A percentile compares a stretch with the other conserved stretches of the same genome.
These are phyloP conservation scores for Phytophthora brassicae DNA, from an alignment of 352 stramenopile genomes.

Conservation along the genomic window DNA sequence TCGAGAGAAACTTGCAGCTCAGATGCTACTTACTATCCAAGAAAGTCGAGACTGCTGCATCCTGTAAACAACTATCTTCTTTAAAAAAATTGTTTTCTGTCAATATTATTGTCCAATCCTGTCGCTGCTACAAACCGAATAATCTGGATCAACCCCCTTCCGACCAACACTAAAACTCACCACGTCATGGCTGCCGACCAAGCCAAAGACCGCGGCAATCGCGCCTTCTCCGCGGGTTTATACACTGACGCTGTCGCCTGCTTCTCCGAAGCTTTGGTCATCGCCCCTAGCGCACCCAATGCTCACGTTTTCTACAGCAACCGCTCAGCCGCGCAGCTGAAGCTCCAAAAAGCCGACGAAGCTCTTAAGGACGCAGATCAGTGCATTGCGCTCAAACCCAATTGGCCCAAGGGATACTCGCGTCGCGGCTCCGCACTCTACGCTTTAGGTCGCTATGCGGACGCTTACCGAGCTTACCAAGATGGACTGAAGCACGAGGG, in stretches of 20 bases:
- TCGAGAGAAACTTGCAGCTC: constrained; percentile 7
- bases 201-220: constrained; percentile 88
- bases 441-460: constrained; percentile 57
- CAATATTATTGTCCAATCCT: background rate
- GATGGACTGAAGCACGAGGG: constrained; percentile 67
- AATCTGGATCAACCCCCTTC: constrained; percentile 7
- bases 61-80: constrained; percentile 7
- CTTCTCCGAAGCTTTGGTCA: constrained; percentile 81
- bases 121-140: background rate
- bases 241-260: constrained; percentile 64
- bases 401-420: constrained; percentile 89
- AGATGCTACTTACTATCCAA: constrained; percentile 24
- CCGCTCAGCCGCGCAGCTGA: constrained; percentile 82
- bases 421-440: constrained; percentile 80
- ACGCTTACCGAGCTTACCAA: constrained; percentile 81
- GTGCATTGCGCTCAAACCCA: constrained; percentile 71
- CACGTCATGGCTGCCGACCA: constrained; percentile 75
- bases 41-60: constrained; percentile 14
- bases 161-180: too few relatives aligned
- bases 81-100: background rate
- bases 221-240: constrained; percentile 66
- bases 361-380: constrained; percentile 81
- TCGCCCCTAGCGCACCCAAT: constrained; percentile 41
- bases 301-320: constrained; percentile 83
- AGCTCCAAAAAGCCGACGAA: constrained; percentile 61